phyloP scores from a whole-genome alignment of 179 eudicot genomes.

The Dionaea muscipula region DNA sequence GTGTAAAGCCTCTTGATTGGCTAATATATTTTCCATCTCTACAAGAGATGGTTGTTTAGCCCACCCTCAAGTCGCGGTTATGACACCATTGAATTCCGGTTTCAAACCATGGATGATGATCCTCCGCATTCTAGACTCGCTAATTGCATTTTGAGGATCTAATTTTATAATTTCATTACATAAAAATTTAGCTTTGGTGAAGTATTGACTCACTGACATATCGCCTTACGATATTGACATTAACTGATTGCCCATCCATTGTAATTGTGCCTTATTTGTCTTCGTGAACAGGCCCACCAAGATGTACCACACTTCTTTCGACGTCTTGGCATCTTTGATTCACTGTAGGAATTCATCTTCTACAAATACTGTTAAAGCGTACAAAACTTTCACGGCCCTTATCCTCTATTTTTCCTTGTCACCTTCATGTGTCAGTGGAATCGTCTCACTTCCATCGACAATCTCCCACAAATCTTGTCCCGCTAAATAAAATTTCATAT shows the following conservation, averaged over 20 bases:
- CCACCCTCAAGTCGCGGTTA: constrained; percentile 12
- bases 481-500: too few relatives aligned
- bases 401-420: too few relatives aligned
- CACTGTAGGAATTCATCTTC: too few relatives aligned
- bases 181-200: constrained; percentile 8
- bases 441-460: too few relatives aligned
- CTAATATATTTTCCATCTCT: constrained; percentile 11
- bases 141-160: constrained; percentile 15
- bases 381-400: too few relatives aligned
- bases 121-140: constrained; percentile 3
- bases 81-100: background rate
- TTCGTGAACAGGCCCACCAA: background rate
- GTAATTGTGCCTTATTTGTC: background rate
- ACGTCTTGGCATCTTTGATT: background rate
- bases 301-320: too few relatives aligned
- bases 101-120: constrained; percentile 9
- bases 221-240: constrained; percentile 3
- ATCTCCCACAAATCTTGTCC: too few relatives aligned
- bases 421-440: too few relatives aligned
- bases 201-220: constrained; percentile 9
- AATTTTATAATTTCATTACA: constrained; percentile 11
- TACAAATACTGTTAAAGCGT: too few relatives aligned
- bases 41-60: constrained; percentile 5
- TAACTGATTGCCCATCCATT: constrained; percentile 6
- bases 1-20: constrained; percentile 7